Evolutionary conservation across 139 green algal species (phyloP), one percentile per base, ranked within the genome.

Genomic region (Chlamydomonas eustigma): DNA sequence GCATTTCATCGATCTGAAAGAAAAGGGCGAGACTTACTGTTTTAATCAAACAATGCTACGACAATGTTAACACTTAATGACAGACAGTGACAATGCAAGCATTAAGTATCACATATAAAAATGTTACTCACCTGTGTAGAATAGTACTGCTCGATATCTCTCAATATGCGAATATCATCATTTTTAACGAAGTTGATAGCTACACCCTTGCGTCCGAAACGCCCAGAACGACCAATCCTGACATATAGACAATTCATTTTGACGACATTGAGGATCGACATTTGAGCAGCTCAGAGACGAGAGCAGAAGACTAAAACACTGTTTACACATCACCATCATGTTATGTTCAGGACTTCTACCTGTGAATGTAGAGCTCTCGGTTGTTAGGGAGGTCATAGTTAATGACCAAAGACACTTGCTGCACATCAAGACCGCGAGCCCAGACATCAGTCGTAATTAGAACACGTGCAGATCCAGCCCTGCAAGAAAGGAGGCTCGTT

Each of bases 331-430:
- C n/a, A n/a, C n/a, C n/a, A n/a, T n/a, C n/a, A n/a, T n/a, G 22
- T 24, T 24, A 63, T 63, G 50, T 63, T 24, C n/a, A n/a, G n/a
- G n/a, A 31, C 18, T 37, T 35, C 4, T 24, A 72, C 51, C 73
- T 87, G 83, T 99, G 96, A 78, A 99, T 98, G 91, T 99, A 99
- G 18, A 96, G 84, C 90, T 99, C 96, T 79, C 96, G 90, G 77
- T 91, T 97, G 89, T 95, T 95, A 77, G 96, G 96, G 70, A 99
- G 88, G 86, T 99, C 96, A 72, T 99, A 99, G 90, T 99, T 99
- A 89, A 99, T 98, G 50, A 99, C 96, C 77, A 99, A 86, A 0
- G 94, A 98, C 70, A 99, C 91, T 84, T 99, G 94, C 85, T 97
- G 93, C 76, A 99, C 96, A 75, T 99, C 96, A 31, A 99, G 85